phyloP scores from a whole-genome alignment of 2,329 filamentous ascomycete species.

The Colletotrichum liriopes region DNA sequence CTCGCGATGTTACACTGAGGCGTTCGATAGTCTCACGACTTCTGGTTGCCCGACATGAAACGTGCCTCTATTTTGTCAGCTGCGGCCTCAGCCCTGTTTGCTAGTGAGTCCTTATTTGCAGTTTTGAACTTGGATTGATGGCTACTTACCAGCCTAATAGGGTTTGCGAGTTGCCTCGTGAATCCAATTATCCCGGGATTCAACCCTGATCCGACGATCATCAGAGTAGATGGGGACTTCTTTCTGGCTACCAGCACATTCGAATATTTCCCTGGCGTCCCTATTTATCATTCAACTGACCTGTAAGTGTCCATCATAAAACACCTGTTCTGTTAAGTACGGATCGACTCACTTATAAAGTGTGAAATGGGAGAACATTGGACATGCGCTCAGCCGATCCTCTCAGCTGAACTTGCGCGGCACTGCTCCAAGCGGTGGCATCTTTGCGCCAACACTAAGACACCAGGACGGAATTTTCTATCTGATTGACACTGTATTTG shows the following conservation, averaged over 20 bases:
- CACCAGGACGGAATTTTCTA: slow-evolving; percentile 40
- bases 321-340: neutral
- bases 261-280: slow-evolving; percentile 42
- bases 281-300: slow-evolving; percentile 41
- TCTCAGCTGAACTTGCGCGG: slow-evolving; percentile 42
- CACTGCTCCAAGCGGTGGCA: slow-evolving; percentile 41
- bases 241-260: slow-evolving; percentile 42
- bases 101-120: neutral
- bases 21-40: neutral
- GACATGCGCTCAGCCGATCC: slow-evolving; percentile 36
- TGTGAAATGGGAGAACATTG: slow-evolving; percentile 42
- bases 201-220: slow-evolving; percentile 42
- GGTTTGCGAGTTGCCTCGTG: slow-evolving; percentile 14
- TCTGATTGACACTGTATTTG: slow-evolving; percentile 38
- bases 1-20: neutral
- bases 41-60: neutral
- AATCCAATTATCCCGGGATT: slow-evolving; percentile 43
- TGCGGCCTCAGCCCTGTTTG: neutral
- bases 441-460: slow-evolving; percentile 40
- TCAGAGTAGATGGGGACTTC: slow-evolving; percentile 39
- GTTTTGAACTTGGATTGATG: neutral
- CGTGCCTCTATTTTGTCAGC: neutral
- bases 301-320: slow-evolving; percentile 13
- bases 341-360: neutral
- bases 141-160: neutral